These are phyloP conservation scores for Capronia epimyces DNA, from an alignment of 2,329 filamentous ascomycete genomes.

Conservation along the genomic window DNA sequence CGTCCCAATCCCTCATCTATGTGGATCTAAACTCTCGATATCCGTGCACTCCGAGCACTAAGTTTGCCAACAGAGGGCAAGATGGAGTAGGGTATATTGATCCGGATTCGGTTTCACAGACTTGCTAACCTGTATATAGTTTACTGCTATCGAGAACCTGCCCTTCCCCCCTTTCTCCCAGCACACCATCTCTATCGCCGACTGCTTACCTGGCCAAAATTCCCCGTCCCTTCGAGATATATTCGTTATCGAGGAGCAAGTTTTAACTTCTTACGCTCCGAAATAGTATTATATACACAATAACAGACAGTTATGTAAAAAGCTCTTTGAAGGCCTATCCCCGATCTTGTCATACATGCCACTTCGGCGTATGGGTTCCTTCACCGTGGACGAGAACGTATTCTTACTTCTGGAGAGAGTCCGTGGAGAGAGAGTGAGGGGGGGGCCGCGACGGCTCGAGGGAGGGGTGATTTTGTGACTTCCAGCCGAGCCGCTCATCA, in stretches of 20 bases:
- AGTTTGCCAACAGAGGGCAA: conserved; percentile 15
- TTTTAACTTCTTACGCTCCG: conserved; percentile 7
- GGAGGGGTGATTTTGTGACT: no score
- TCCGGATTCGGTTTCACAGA: conserved; percentile 3
- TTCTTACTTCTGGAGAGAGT: conserved; percentile 26
- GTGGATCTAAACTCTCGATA: conserved; percentile 28
- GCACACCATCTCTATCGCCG: not conserved
- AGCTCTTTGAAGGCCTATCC: conserved; percentile 29
- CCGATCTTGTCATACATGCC: conserved; percentile 28
- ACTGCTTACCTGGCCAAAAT: conserved; percentile 1
- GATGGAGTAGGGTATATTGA: not conserved
- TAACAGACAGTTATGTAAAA: conserved; percentile 15
- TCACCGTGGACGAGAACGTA: conserved; percentile 29
- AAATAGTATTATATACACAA: conserved; percentile 12
- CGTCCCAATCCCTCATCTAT: conserved; percentile 30
- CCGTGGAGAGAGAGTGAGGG: no score
- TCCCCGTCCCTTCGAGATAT: conserved; percentile 6
- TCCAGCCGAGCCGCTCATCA: no score
- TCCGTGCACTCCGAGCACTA: no score
- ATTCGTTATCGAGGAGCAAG: conserved; percentile 8
- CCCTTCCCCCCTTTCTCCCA: conserved; percentile 4
- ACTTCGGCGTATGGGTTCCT: conserved; percentile 29
- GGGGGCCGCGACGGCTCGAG: no score
- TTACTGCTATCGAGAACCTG: conserved; percentile 11
- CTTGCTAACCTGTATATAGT: conserved; percentile 8